A percentile compares a stretch with the other conserved stretches of the same genome.
These are phyloP conservation scores for Blattamonas nauphoetae DNA, from an alignment of 78 protist species.

Conservation along the genomic window DNA sequence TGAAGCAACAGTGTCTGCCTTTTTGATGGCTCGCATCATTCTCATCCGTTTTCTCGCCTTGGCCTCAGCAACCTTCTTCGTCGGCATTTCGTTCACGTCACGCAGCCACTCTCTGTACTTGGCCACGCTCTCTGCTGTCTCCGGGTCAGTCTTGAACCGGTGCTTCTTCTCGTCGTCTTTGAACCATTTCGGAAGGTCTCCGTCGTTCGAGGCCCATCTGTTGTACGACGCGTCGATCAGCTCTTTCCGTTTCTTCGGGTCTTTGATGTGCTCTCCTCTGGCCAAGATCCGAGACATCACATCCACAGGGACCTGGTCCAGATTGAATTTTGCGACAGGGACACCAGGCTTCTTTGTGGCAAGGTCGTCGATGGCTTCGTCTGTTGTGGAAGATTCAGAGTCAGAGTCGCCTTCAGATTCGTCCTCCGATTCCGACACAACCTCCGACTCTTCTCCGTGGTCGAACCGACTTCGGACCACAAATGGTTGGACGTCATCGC, in stretches of 20 bases:
- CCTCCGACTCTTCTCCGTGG: slow-evolving; percentile 10
- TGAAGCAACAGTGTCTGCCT: background rate
- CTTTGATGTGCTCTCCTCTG: slow-evolving; percentile 42
- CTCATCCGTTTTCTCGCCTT: slow-evolving; percentile 50
- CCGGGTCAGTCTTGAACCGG: slow-evolving; percentile 39
- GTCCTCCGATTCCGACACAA: background rate
- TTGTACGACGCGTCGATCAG: slow-evolving; percentile 65
- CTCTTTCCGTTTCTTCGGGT: slow-evolving; percentile 37
- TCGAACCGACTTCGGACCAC: background rate
- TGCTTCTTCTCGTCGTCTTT: slow-evolving; percentile 48
- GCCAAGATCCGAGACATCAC: slow-evolving; percentile 40
- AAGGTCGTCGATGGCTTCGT: background rate
- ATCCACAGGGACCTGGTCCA: slow-evolving; percentile 7
- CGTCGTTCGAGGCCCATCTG: slow-evolving; percentile 58
- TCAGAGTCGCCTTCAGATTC: background rate
- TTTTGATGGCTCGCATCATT: background rate
- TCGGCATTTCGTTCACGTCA: slow-evolving; percentile 53
- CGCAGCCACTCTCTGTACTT: slow-evolving; percentile 10
- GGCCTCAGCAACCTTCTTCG: slow-evolving; percentile 77
- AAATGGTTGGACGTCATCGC: background rate
- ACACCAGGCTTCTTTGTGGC: slow-evolving; percentile 10
- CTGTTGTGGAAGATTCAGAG: background rate
- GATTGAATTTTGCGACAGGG: slow-evolving; percentile 18
- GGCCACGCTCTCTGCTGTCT: slow-evolving; percentile 46
- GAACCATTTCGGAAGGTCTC: slow-evolving; percentile 53